Conservation (phyloP, 208 protist species). For the Sergeia podlipaevii region DNA sequence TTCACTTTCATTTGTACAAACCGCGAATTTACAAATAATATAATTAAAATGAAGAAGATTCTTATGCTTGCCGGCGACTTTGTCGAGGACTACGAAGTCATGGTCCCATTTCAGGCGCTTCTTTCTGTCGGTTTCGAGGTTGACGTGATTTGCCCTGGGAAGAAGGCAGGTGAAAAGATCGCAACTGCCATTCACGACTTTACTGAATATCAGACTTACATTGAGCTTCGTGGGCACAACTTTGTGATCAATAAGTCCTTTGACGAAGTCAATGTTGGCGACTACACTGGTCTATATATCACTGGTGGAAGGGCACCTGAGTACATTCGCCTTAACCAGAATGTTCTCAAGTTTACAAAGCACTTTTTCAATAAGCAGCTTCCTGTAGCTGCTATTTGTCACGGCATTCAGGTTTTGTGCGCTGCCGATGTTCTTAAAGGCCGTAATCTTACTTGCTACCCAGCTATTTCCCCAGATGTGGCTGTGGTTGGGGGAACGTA, state of each 20-base stretch:
- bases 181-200: conserved; percentile 30
- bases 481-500: conserved; percentile 16
- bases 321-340: conserved; percentile 28
- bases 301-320: conserved; percentile 21
- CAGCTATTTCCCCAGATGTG: conserved; percentile 23
- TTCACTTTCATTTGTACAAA: too few relatives aligned
- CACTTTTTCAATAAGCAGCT: conserved; percentile 41
- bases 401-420: conserved; percentile 29
- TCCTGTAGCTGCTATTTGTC: conserved; percentile 23
- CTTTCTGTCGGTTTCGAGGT: conserved; percentile 20
- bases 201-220: conserved; percentile 27
- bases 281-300: conserved; percentile 34
- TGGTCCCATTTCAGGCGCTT: conserved; percentile 32
- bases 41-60: conserved; percentile 24
- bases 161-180: conserved; percentile 19
- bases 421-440: conserved; percentile 20
- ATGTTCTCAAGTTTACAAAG: conserved; percentile 17
- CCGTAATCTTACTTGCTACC: conserved; percentile 27
- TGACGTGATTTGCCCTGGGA: conserved; percentile 25
- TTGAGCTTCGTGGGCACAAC: conserved; percentile 31
- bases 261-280: conserved; percentile 20
- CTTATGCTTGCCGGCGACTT: conserved; percentile 37
- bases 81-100: conserved; percentile 35
- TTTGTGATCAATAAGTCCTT: conserved; percentile 30
- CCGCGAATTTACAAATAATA: too few relatives aligned